phyloP scores from a whole-genome alignment of 768 basidiomycete genomes.

The Suillus subaureus region DNA sequence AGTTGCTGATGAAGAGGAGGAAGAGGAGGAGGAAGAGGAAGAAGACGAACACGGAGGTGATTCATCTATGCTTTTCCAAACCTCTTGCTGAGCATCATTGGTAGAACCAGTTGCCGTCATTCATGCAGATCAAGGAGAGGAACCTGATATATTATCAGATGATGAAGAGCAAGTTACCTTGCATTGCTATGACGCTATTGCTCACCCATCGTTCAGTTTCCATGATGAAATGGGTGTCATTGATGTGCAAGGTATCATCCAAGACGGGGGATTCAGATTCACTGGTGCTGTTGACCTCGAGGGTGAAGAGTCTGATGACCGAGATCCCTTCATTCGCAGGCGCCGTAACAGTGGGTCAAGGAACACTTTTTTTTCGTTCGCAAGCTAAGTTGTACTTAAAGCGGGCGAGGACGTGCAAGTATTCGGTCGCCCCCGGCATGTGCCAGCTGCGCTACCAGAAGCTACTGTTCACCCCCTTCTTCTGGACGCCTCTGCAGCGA shows the following conservation, averaged over 20 bases:
- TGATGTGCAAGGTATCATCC: slow-evolving; percentile 35
- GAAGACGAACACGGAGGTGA: slow-evolving; percentile 46
- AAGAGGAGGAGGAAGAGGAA: slow-evolving; percentile 60
- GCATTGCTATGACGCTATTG: not conserved
- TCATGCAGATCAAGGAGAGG: slow-evolving; percentile 62
- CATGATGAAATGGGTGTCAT: slow-evolving; percentile 42
- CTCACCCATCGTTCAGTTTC: slow-evolving; percentile 36
- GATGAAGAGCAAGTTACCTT: slow-evolving; percentile 57
- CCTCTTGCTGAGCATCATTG: slow-evolving; percentile 14
- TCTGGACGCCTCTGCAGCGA: slow-evolving; percentile 55
- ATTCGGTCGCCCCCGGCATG: slow-evolving; percentile 63
- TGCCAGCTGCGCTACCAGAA: slow-evolving; percentile 57
- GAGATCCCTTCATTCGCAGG: slow-evolving; percentile 53
- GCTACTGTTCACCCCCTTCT: slow-evolving; percentile 83
- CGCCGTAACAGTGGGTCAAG: slow-evolving; percentile 38
- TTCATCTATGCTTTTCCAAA: slow-evolving; percentile 2
- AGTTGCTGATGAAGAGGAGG: slow-evolving; percentile 49
- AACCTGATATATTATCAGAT: slow-evolving; percentile 63
- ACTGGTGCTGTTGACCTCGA: slow-evolving; percentile 53
- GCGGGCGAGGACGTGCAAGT: slow-evolving; percentile 59
- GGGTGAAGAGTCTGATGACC: slow-evolving; percentile 44
- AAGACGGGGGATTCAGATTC: slow-evolving; percentile 57
- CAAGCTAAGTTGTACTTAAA: slow-evolving; percentile 20
- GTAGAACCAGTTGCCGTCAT: slow-evolving; percentile 58
- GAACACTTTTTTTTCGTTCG: not conserved